Evolutionary conservation across 441 rosid species (phyloP).

Genomic region (Mallotus repandus): DNA sequence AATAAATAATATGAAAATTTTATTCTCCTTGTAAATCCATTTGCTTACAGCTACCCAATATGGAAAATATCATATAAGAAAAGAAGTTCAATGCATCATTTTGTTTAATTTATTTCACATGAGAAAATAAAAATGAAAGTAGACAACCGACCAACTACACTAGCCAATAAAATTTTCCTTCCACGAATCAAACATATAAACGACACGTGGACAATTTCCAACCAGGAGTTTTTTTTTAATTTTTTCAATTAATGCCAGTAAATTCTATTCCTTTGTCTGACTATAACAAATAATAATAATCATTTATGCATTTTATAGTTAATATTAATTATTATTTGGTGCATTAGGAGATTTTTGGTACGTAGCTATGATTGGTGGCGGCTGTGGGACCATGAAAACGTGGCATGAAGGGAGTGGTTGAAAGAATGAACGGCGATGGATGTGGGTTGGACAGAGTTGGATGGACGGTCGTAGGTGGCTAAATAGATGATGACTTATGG

Average conservation of each 20-base stretch:
- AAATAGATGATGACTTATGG: constrained; percentile 20
- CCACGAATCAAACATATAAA: not conserved
- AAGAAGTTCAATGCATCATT: not conserved
- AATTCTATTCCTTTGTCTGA: constrained; percentile 4
- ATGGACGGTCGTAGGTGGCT: constrained; percentile 46
- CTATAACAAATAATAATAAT: not conserved
- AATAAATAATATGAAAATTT: no score
- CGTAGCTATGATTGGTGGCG: constrained; percentile 22
- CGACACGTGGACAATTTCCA: not conserved
- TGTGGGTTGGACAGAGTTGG: constrained; percentile 25
- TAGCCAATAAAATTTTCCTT: not conserved
- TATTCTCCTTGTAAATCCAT: no score
- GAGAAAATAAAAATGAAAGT: not conserved
- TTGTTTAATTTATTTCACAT: not conserved
- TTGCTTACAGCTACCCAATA: no score
- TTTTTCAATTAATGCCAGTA: not conserved
- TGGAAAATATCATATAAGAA: no score
- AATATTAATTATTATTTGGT: not conserved
- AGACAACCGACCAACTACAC: constrained; percentile 10
- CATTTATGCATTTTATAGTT: not conserved
- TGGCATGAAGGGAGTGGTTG: constrained; percentile 46
- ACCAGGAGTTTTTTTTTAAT: no score
- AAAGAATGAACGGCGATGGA: constrained; percentile 26
- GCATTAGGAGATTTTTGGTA: not conserved
- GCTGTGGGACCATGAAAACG: constrained; percentile 21